Base-by-base conservation (phyloP, 805 yeast genomes). In the Candida parachauliodes region DNA sequence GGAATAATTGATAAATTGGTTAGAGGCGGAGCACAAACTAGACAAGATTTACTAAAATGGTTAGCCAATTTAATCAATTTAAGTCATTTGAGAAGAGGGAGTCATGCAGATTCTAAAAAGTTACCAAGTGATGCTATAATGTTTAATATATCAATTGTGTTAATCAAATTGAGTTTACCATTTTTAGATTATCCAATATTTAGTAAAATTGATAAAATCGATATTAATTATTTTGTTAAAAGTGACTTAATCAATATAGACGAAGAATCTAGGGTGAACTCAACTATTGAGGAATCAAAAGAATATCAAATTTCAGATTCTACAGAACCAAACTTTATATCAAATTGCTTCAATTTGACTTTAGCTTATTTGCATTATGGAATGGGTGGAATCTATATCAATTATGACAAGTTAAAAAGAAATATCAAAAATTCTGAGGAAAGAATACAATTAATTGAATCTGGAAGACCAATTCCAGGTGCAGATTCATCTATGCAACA, bases 331-430 rank as follows among this genome's bases (percentile, higher is more conserved):
- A 91, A 93, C 51, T 93, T 93, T 56, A 87, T 93, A n/a, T 80
- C 96, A 7, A 93, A 91, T 47, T 83, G 95, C 51, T 93, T 88
- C 59, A 93, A 73, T 52, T 57, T 93, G 39, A 78, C 89, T 5
- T 67, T 83, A 36, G 79, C 95, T 0, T 88, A 83, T 55, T 60
- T 87, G 34, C 89, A 91, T 48, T 93, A 84, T 61, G 98, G 98
- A 29, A 65, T 87, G 28, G 95, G 95, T 17, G 98, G 97, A 34
- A 62, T 83, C 0, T 60, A 74, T 40, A 70, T 77, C 31, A 57
- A 56, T 32, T 76, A 78, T 42, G 79, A 76, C 30, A 76, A 81
- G 41, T 51, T 81, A 22, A 68, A 68, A 44, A 66, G 68, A 21
- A 65, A 70, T 41, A 60, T 74, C 32, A 70, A 72, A 32, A 77